phyloP scores from a whole-genome alignment of 495 filamentous ascomycete genomes.

The Cudoniella acicularis region DNA sequence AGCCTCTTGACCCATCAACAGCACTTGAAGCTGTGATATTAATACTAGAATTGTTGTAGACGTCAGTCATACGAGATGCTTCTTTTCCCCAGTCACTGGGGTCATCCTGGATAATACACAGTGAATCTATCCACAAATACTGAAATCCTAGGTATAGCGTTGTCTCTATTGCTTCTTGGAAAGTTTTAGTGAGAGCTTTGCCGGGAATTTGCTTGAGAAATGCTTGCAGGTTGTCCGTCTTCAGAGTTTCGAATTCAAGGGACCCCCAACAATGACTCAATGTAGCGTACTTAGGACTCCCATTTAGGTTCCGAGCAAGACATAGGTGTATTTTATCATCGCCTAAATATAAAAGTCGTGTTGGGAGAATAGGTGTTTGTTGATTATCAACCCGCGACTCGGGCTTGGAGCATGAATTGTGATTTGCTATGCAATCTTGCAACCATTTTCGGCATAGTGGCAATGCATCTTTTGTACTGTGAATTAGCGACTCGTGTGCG shows the following conservation, averaged over 20 bases:
- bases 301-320: neutral
- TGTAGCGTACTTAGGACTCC: constrained; percentile 2
- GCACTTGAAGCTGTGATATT: constrained; percentile 3
- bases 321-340: neutral
- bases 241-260: neutral
- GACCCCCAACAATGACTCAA: constrained; percentile 7
- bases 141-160: neutral
- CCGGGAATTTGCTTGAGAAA: neutral
- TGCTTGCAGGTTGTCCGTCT: neutral
- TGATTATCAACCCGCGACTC: too few species aligned
- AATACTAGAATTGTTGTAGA: neutral
- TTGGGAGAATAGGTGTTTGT: too few species aligned
- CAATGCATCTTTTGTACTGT: neutral
- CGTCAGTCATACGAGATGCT: neutral
- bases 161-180: neutral
- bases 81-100: neutral
- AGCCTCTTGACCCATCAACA: neutral
- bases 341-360: neutral
- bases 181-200: neutral
- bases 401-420: neutral
- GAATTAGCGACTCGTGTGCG: neutral
- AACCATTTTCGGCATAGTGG: neutral
- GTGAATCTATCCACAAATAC: neutral
- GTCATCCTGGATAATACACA: too few species aligned
- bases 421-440: neutral